These are phyloP conservation scores for Arctium minus DNA, from an alignment of 129 eudicot species.

Conservation along the genomic window DNA sequence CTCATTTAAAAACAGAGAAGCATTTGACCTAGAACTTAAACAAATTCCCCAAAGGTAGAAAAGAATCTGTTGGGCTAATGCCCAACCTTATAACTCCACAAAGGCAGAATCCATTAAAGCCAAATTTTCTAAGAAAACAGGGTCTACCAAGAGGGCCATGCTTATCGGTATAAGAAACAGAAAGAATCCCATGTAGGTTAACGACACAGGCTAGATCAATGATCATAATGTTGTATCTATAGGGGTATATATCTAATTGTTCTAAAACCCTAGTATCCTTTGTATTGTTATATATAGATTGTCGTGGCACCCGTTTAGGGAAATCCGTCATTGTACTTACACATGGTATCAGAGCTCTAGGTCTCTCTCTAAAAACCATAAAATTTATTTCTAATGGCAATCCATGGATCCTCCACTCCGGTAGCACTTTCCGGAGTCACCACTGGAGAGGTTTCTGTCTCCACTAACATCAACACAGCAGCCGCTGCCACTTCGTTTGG, in stretches of 20 bases:
- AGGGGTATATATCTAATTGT: too few species aligned
- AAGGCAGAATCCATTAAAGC: too few species aligned
- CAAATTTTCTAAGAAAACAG: too few species aligned
- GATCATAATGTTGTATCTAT: neutral
- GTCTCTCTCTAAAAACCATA: neutral
- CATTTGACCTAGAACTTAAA: too few species aligned
- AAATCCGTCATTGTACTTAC: neutral
- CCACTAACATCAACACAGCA: neutral
- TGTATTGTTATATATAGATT: neutral
- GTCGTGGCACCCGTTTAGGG: neutral
- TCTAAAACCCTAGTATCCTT: neutral
- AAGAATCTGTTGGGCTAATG: too few species aligned
- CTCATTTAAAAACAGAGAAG: too few species aligned
- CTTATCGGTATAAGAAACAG: too few species aligned
- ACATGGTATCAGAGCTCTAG: neutral
- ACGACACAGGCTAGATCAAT: too few species aligned
- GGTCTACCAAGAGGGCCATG: too few species aligned
- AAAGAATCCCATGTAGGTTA: too few species aligned
- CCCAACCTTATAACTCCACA: too few species aligned
- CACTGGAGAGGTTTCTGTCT: neutral
- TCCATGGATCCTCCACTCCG: neutral
- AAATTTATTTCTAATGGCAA: neutral
- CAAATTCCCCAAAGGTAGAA: too few species aligned
- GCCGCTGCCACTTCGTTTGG: neutral
- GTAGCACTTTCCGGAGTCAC: neutral